A percentile compares a stretch with the other conserved stretches of the same genome.
Evolutionary conservation across 176 grass and related monocot species (phyloP).

Genomic region (Elymus sibiricus): DNA sequence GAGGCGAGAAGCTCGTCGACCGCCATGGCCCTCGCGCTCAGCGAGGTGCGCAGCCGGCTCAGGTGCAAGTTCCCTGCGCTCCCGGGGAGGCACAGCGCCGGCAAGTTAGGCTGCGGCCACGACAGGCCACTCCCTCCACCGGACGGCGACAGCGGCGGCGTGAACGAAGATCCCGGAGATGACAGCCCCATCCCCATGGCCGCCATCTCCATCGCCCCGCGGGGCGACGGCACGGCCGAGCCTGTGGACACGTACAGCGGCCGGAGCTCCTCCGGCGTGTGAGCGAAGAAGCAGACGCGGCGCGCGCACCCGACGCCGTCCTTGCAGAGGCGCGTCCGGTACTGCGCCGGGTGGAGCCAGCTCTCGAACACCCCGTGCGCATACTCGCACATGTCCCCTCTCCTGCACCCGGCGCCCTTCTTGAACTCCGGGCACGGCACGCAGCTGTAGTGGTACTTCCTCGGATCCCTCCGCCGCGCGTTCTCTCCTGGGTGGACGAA

Average conservation of each 20-base stretch:
- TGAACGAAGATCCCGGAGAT: conserved; percentile 46
- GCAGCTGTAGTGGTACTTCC: conserved; percentile 84
- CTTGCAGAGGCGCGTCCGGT: conserved; percentile 70
- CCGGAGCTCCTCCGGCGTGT: conserved; percentile 72
- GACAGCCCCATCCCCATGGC: conserved; percentile 60
- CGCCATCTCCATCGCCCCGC: conserved; percentile 48
- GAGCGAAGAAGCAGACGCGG: conserved; percentile 85
- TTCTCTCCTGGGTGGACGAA: conserved; percentile 91
- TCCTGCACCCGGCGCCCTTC: conserved; percentile 53
- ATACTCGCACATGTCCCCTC: conserved; percentile 77
- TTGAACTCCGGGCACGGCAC: conserved; percentile 80
- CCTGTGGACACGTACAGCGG: conserved; percentile 50
- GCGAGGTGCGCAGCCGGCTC: conserved; percentile 49
- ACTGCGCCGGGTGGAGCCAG: conserved; percentile 89
- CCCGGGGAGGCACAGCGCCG: conserved; percentile 47
- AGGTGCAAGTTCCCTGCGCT: conserved; percentile 45
- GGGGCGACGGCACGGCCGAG: conserved; percentile 32
- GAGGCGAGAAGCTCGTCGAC: conserved; percentile 46
- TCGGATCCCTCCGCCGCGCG: conserved; percentile 69
- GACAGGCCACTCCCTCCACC: conserved; percentile 24
- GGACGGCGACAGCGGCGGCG: conserved; percentile 59
- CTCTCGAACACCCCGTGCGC: conserved; percentile 91
- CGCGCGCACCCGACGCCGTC: conserved; percentile 56
- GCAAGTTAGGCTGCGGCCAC: conserved; percentile 44
- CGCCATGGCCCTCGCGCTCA: conserved; percentile 50